A percentile compares a stretch with the other conserved stretches of the same genome.
Evolutionary conservation across 2,329 filamentous ascomycete genomes (phyloP).

Genomic region (Paecilomyces niveus): DNA sequence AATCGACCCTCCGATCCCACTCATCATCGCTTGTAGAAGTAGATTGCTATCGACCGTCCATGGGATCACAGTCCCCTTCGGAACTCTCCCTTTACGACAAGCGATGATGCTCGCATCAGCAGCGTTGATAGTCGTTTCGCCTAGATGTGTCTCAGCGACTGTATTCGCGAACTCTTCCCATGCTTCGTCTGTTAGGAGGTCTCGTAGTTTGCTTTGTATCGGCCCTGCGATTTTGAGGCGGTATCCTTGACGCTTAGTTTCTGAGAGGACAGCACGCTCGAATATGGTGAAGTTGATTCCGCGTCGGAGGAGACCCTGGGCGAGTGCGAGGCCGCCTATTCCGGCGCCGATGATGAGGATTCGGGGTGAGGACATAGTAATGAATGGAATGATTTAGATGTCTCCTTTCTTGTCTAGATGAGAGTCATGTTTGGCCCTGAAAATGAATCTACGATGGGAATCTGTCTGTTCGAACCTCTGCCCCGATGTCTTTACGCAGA

Average conservation of each 20-base stretch:
- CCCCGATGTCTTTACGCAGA: not conserved
- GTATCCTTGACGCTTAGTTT: not conserved
- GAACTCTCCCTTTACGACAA: not conserved
- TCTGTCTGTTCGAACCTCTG: not conserved
- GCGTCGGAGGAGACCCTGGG: conserved; percentile 20
- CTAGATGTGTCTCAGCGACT: not conserved
- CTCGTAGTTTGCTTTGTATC: not conserved
- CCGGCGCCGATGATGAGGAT: conserved; percentile 26
- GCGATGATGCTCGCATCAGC: not conserved
- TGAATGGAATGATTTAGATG: not conserved
- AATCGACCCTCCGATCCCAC: not conserved
- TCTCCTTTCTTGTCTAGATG: not conserved
- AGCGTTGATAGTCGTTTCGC: not conserved
- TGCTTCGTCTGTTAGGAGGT: not conserved
- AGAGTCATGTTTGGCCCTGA: too few relatives aligned
- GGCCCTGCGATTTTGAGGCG: not conserved
- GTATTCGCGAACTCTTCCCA: not conserved
- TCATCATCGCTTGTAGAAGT: not conserved
- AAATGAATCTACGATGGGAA: too few relatives aligned
- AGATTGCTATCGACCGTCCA: not conserved
- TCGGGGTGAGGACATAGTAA: not conserved
- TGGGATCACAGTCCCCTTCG: not conserved
- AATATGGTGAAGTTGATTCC: conserved; percentile 19
- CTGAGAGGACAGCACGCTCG: conserved; percentile 19
- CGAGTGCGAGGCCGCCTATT: conserved; percentile 23